Conservation (phyloP, 768 basidiomycete genomes). For the Xerocomus brunneocitrinus region DNA sequence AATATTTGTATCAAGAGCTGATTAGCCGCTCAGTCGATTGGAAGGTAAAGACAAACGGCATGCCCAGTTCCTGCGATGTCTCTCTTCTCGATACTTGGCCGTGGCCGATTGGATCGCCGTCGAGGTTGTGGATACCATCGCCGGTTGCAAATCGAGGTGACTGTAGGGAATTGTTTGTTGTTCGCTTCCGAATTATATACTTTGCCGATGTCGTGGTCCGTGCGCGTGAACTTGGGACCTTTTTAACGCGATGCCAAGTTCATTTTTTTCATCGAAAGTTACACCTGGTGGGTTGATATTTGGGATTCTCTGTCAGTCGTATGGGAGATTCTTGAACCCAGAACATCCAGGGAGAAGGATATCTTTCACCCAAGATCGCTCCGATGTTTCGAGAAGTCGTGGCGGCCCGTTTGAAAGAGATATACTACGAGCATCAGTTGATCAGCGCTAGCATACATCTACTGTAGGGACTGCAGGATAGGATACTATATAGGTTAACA, state of each 20-base stretch:
- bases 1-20: constrained; percentile 52
- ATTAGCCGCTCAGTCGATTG: constrained; percentile 62
- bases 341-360: constrained; percentile 51
- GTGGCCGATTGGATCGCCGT: constrained; percentile 17
- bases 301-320: constrained; percentile 44
- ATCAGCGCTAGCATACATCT: background rate
- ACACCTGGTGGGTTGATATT: constrained; percentile 71
- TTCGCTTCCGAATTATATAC: constrained; percentile 28
- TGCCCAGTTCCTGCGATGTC: constrained; percentile 58
- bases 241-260: constrained; percentile 1
- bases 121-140: constrained; percentile 25
- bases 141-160: constrained; percentile 39
- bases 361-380: constrained; percentile 67
- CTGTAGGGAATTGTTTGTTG: constrained; percentile 29
- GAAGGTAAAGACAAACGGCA: constrained; percentile 49
- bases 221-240: constrained; percentile 37
- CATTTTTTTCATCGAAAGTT: constrained; percentile 53
- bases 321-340: constrained; percentile 54
- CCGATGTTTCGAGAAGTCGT: constrained; percentile 40
- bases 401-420: constrained; percentile 66
- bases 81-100: constrained; percentile 45
- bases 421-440: constrained; percentile 13
- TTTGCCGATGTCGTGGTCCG: constrained; percentile 40
- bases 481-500: background rate
- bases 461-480: background rate